These are phyloP conservation scores for Epichloe festucae DNA, from an alignment of 2,329 filamentous ascomycete genomes.

Conservation along the genomic window DNA sequence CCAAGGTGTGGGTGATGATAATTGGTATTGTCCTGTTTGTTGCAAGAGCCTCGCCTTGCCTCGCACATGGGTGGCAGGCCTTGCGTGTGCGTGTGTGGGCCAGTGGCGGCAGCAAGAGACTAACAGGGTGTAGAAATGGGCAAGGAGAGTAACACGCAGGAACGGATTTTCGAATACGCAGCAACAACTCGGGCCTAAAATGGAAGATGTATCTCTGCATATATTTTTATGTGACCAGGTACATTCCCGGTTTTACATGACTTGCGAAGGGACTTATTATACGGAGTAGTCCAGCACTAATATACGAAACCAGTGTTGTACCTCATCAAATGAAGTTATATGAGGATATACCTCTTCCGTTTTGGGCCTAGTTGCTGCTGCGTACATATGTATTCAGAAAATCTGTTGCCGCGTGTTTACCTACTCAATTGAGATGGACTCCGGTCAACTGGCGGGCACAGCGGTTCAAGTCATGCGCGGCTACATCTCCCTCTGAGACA, in stretches of 20 bases:
- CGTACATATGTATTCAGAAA: too few species aligned
- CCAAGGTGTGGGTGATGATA: background rate
- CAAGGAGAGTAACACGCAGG: constrained; percentile 29
- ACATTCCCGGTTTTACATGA: too few species aligned
- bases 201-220: too few species aligned
- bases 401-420: too few species aligned
- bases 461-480: constrained; percentile 24
- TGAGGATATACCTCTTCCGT: too few species aligned
- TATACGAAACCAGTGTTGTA: too few species aligned
- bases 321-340: too few species aligned
- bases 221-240: too few species aligned
- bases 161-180: constrained; percentile 20
- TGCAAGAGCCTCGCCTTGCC: background rate
- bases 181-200: too few species aligned
- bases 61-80: background rate
- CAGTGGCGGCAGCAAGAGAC: background rate
- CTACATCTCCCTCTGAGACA: constrained; percentile 14
- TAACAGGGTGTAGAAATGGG: constrained; percentile 52
- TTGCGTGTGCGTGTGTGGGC: background rate
- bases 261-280: too few species aligned
- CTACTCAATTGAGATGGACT: constrained; percentile 17
- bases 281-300: too few species aligned
- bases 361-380: too few species aligned
- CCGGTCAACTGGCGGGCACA: constrained; percentile 21
- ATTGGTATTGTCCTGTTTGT: background rate